phyloP scores from a whole-genome alignment of 2,329 filamentous ascomycete species.

The Exophiala alcalophila region DNA sequence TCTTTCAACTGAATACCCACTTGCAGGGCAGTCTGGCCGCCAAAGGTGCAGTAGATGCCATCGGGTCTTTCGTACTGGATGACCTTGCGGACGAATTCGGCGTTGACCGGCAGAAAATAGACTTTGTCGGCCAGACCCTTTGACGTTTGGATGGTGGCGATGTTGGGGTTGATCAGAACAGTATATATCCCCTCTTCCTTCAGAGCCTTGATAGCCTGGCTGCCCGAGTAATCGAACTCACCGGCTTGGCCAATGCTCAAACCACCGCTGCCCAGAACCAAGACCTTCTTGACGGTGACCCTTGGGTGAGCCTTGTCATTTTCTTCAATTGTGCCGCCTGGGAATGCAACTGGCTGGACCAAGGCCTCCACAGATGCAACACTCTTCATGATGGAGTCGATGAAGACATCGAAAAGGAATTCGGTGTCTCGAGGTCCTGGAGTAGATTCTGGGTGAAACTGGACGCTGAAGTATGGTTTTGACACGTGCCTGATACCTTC shows the following conservation, averaged over 20 bases:
- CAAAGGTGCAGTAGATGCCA: constrained; percentile 96
- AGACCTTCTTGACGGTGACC: constrained; percentile 86
- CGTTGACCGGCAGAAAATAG: constrained; percentile 95
- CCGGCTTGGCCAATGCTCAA: constrained; percentile 96
- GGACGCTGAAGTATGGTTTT: constrained; percentile 96
- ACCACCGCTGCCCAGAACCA: constrained; percentile 90
- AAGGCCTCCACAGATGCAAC: constrained; percentile 66
- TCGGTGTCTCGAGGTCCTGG: constrained; percentile 94
- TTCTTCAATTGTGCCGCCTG: constrained; percentile 76
- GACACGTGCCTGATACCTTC: constrained; percentile 88
- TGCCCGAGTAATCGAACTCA: constrained; percentile 98
- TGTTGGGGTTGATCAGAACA: constrained; percentile 97
- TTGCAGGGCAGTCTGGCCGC: constrained; percentile 93
- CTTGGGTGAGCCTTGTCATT: constrained; percentile 73
- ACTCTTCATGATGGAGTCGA: constrained; percentile 74
- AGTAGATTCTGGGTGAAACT: constrained; percentile 97
- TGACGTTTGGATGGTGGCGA: constrained; percentile 97
- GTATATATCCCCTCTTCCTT: constrained; percentile 99
- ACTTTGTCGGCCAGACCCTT: constrained; percentile 98
- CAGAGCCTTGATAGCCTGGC: constrained; percentile 95
- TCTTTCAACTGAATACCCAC: constrained; percentile 98
- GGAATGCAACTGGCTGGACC: constrained; percentile 74
- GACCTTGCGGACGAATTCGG: constrained; percentile 96
- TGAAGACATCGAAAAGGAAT: constrained; percentile 95
- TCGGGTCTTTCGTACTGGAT: constrained; percentile 93